Base-by-base conservation (phyloP, 2,329 filamentous ascomycete species). In the Alternaria panax region DNA sequence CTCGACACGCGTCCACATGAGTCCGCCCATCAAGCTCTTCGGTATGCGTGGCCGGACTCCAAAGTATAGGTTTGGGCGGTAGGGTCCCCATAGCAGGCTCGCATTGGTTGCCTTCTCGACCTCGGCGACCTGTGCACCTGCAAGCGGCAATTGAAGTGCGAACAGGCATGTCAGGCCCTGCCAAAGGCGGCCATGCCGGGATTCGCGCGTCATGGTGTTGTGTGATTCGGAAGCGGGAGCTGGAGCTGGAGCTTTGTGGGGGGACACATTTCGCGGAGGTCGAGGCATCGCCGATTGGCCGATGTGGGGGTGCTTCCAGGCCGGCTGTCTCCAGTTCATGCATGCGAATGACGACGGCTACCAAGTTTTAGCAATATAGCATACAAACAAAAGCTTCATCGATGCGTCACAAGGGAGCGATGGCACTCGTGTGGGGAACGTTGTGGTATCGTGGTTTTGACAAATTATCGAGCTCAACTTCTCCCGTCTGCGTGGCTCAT, bases 41-140 rank as follows among this genome's bases (percentile, higher is more conserved):
- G 93, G 90, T 50, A 94, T 84, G 59, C 93, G 86, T 45, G 94
- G 92, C 20, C 92, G 86, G 34, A 97, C 87, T 2, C 94, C 94
- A 82, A 98, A 98, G 80, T 97, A 98, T 43, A 98, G 80, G 73
- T 97, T 97, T 0, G 94, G 91, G 68, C 92, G 88, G 81, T 98
- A 99, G 1, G 95, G 92, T 0, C 95, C 95, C 95, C 95, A 99
- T 82, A 98, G 84, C 69, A 99, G 84, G 73, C 90, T 94, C 73
- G 96, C 86, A 78, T 98, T 97, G 68, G 82, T 86, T 24, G 83
- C 81, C 71, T 80, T 80, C 43, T 78, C 73, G 12, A 79, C 75
- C 27, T 76, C 75, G 20, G 73, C 71, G 60, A 73, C 72, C 66
- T 77, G 75, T 62, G 76, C 74, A 40, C 59, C 59, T 6, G 50